Evolutionary conservation across 352 stramenopile species (phyloP).

Genomic region (Nothophytophthora sp.): DNA sequence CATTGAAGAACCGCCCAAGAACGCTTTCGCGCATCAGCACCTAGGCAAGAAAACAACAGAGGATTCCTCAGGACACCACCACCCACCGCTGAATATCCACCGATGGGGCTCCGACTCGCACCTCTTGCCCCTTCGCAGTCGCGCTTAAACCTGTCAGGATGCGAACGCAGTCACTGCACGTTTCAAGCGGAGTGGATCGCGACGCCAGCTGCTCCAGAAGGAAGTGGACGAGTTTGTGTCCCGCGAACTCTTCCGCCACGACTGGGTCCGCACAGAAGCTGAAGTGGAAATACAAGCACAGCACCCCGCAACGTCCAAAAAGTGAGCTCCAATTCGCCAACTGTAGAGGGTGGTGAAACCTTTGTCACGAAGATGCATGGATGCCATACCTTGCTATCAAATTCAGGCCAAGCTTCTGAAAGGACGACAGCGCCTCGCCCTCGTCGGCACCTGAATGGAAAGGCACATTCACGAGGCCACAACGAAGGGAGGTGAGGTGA

Average conservation of each 20-base stretch:
- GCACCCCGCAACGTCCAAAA: neutral
- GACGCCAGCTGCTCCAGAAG: conserved; percentile 52
- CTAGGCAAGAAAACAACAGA: conserved; percentile 32
- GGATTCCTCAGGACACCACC: conserved; percentile 14
- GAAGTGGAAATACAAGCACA: conserved; percentile 6
- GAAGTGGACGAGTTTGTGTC: conserved; percentile 63
- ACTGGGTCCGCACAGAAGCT: conserved; percentile 68
- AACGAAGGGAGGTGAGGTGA: neutral
- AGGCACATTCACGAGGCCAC: no score
- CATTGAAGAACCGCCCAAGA: conserved; percentile 45
- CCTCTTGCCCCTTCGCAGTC: conserved; percentile 49
- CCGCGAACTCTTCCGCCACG: conserved; percentile 55
- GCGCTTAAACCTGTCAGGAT: conserved; percentile 47
- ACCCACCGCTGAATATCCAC: conserved; percentile 20
- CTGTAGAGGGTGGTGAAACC: neutral
- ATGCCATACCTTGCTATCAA: conserved; percentile 71
- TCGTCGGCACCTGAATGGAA: conserved; percentile 53
- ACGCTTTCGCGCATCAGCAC: conserved; percentile 45
- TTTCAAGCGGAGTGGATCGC: conserved; percentile 20
- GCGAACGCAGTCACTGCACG: conserved; percentile 47
- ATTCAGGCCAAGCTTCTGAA: conserved; percentile 76
- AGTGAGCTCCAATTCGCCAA: neutral
- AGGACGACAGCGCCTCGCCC: conserved; percentile 59
- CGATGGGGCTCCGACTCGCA: conserved; percentile 20
- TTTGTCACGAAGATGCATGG: neutral